Evolutionary conservation across 352 stramenopile genomes (phyloP).

Genomic region (Phytophthora sp.): DNA sequence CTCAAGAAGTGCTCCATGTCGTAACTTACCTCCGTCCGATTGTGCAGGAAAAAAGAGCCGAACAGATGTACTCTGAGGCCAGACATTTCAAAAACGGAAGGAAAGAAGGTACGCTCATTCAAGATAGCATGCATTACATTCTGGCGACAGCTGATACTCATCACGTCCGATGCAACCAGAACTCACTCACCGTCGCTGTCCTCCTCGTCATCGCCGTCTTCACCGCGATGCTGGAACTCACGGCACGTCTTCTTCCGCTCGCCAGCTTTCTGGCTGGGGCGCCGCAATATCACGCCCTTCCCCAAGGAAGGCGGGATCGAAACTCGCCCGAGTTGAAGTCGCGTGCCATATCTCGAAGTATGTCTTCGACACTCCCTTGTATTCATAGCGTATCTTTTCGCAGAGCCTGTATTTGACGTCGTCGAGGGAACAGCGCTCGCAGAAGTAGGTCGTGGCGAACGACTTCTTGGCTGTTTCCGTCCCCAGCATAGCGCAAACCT

Average conservation of each 20-base stretch:
- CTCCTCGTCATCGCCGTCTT: not conserved
- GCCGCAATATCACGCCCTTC: not conserved
- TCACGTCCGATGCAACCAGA: not conserved
- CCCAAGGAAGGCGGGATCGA: not conserved
- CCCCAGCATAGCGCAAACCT: not conserved
- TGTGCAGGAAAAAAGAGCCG: not conserved
- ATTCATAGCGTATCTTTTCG: not conserved
- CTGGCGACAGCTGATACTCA: too few relatives aligned
- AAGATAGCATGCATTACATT: not conserved
- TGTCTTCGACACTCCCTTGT: not conserved
- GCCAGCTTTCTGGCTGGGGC: not conserved
- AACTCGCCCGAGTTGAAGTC: not conserved
- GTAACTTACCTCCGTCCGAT: not conserved
- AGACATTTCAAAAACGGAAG: not conserved
- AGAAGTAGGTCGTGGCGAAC: not conserved
- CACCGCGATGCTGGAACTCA: not conserved
- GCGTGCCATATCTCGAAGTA: too few relatives aligned
- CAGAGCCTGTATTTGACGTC: not conserved
- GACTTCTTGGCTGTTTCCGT: slow-evolving; percentile 1
- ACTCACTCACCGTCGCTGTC: not conserved
- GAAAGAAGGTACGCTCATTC: not conserved
- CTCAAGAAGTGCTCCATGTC: not conserved
- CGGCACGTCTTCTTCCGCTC: not conserved
- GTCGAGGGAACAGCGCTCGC: not conserved
- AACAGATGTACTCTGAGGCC: not conserved